Conservation (phyloP, 352 stramenopile species). For the Globisporangium lucens region DNA sequence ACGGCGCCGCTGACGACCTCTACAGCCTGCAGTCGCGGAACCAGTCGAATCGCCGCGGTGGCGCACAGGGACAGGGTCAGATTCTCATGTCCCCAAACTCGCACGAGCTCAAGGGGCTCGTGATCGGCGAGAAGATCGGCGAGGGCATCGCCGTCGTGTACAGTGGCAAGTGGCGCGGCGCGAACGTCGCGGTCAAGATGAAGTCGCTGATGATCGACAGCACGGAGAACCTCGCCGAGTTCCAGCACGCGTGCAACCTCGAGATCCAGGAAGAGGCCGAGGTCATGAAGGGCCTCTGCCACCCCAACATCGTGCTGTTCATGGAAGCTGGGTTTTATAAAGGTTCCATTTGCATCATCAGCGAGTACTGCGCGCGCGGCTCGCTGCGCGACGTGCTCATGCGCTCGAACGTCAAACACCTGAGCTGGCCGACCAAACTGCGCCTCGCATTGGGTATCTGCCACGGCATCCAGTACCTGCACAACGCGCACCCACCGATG, state of each 20-base stretch:
- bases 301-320: slow-evolving; percentile 88
- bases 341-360: slow-evolving; percentile 93
- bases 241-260: slow-evolving; percentile 79
- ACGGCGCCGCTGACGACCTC: slow-evolving; percentile 12
- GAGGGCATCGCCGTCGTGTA: slow-evolving; percentile 91
- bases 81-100: slow-evolving; percentile 57
- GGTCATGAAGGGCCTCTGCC: slow-evolving; percentile 77
- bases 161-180: slow-evolving; percentile 94
- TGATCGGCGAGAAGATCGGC: slow-evolving; percentile 83
- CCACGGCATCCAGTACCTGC: slow-evolving; percentile 88
- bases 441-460: slow-evolving; percentile 75
- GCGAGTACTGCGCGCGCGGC: slow-evolving; percentile 92
- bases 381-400: slow-evolving; percentile 94
- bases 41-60: background rate
- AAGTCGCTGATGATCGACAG: slow-evolving; percentile 74
- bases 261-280: slow-evolving; percentile 83
- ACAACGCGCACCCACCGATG: slow-evolving; percentile 87
- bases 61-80: slow-evolving; percentile 12
- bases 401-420: slow-evolving; percentile 57
- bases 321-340: slow-evolving; percentile 87
- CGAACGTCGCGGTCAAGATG: slow-evolving; percentile 95
- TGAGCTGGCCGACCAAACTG: slow-evolving; percentile 81
- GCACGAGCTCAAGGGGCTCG: slow-evolving; percentile 75
- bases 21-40: slow-evolving; percentile 28
- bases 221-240: slow-evolving; percentile 57